phyloP scores from a whole-genome alignment of 1,284 basidiomycete species.

The Irpex rosettiformis region DNA sequence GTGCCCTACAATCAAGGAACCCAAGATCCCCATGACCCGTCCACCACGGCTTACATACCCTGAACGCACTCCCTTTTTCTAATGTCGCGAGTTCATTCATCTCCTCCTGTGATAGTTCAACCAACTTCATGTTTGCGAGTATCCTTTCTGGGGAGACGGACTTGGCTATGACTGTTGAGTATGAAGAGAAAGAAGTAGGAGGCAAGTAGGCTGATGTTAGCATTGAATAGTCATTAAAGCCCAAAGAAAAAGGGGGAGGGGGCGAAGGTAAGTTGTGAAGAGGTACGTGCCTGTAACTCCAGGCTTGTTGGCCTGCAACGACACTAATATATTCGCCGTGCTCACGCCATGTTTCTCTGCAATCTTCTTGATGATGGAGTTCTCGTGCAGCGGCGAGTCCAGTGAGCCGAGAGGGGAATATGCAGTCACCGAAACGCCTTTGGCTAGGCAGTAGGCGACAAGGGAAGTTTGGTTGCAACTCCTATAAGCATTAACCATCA shows the following conservation, averaged over 20 bases:
- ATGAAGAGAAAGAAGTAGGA: conserved; percentile 8
- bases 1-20: conserved; percentile 51
- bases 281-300: conserved; percentile 46
- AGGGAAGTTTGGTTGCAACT: conserved; percentile 63
- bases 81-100: conserved; percentile 51
- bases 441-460: conserved; percentile 54
- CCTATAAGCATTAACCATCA: conserved; percentile 26
- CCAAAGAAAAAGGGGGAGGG: no score
- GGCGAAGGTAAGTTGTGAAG: not conserved
- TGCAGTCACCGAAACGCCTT: conserved; percentile 67
- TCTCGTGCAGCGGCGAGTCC: conserved; percentile 64
- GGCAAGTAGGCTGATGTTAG: no score
- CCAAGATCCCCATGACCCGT: conserved; percentile 61
- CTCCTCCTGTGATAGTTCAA: conserved; percentile 57
- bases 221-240: no score
- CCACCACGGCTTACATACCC: conserved; percentile 60
- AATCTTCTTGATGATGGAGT: conserved; percentile 51
- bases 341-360: conserved; percentile 50
- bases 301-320: conserved; percentile 61
- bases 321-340: conserved; percentile 59
- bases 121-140: conserved; percentile 51
- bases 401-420: conserved; percentile 81
- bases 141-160: conserved; percentile 61
- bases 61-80: conserved; percentile 56
- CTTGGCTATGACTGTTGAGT: conserved; percentile 51